Evolutionary conservation across 441 rosid genomes (phyloP), one percentile per base, ranked within the genome.

Genomic region (Metrosideros polymorpha): DNA sequence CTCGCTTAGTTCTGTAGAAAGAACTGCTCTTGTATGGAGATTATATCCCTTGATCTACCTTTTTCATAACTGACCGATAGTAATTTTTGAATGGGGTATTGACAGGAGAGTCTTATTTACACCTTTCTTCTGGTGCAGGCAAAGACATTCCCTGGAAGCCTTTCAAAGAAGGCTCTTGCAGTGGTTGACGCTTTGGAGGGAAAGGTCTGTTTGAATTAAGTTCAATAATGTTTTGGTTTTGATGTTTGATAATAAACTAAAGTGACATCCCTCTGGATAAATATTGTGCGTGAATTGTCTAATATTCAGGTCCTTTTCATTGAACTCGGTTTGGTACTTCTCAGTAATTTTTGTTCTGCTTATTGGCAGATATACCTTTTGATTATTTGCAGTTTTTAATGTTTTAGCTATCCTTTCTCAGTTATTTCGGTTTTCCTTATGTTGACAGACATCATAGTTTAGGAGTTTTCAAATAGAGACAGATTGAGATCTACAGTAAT

Each of bases 181-280:
- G 94, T 94, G 52, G 92, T 89, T 85, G 99, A 95, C 89, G 91
- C 98, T 89, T 90, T 96, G 92, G 99, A 96, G 92, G 99, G 99
- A 76, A 98, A 96, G 97, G 99, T 96, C 45, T 85, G 93, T 39
- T 82, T 89, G 57, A 83, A 29, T 52, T 18, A 12, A 50, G 61
- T 22, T 30, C 25, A 30, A 83, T 39, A 12, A 30, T 52, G 55
- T 47, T 51, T 53, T 2, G 29, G 18, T 83, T 83, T 52, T 83
- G 59, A 24, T 83, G 42, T 51, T 22, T 83, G 61, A 22, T 47
- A 83, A 83, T 42, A 52, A 71, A 39, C 49, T 71, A 71, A 39
- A 45, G 77, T 35, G 77, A 66, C 77, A 35, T 66, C 45, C 39
- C 49, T 24, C 47, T 49, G 39, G 79, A 71, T 71, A 13, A 71